phyloP scores from a whole-genome alignment of 768 basidiomycete species.

The Mycena sanguinolenta region DNA sequence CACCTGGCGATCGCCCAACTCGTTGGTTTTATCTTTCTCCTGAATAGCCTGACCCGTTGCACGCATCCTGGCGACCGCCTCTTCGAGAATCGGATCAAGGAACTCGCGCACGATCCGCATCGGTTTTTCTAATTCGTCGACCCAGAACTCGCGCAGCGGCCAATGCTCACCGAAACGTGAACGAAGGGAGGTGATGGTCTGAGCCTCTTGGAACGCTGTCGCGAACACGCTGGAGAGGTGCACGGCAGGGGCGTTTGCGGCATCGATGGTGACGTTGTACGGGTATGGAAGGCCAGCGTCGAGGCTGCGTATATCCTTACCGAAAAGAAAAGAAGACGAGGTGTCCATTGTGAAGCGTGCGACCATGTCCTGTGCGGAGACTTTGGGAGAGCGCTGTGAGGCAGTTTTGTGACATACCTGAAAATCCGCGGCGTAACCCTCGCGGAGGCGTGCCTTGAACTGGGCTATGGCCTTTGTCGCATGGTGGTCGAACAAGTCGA shows the following conservation, averaged over 20 bases:
- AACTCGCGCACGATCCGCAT: slow-evolving; percentile 64
- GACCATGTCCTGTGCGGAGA: slow-evolving; percentile 55
- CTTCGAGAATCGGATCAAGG: slow-evolving; percentile 65
- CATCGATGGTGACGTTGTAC: slow-evolving; percentile 36
- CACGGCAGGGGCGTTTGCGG: background rate
- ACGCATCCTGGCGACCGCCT: slow-evolving; percentile 58
- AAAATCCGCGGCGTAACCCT: slow-evolving; percentile 69
- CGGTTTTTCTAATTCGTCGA: slow-evolving; percentile 58
- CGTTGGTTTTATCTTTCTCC: slow-evolving; percentile 37
- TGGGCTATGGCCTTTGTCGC: slow-evolving; percentile 63
- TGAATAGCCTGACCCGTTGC: slow-evolving; percentile 28
- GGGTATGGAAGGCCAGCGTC: slow-evolving; percentile 65
- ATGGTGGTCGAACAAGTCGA: slow-evolving; percentile 73
- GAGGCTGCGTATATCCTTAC: slow-evolving; percentile 60
- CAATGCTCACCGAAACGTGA: slow-evolving; percentile 58
- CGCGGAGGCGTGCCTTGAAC: no score
- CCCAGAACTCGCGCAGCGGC: slow-evolving; percentile 67
- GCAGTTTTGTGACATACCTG: no score
- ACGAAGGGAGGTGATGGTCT: slow-evolving; percentile 56
- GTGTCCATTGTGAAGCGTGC: slow-evolving; percentile 72
- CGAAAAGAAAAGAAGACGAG: slow-evolving; percentile 71
- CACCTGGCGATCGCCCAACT: slow-evolving; percentile 46
- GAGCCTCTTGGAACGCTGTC: slow-evolving; percentile 64
- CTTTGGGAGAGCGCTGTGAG: no score
- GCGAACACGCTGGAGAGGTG: slow-evolving; percentile 51